These are phyloP conservation scores for Picea sitchensis DNA, from an alignment of 75 land plant genomes.

Conservation along the genomic window DNA sequence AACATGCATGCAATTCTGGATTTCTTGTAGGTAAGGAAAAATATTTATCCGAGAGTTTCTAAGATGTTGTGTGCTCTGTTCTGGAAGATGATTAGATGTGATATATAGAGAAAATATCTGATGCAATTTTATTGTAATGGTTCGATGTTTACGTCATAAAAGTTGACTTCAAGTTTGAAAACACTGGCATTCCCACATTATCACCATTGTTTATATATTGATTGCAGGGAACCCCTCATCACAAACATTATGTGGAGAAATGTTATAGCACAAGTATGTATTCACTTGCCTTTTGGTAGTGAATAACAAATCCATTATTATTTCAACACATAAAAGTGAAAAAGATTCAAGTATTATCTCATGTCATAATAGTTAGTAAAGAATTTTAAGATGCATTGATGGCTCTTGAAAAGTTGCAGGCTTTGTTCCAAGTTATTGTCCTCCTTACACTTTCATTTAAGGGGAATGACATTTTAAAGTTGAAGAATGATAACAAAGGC, in stretches of 20 bases:
- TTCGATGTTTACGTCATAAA: no score
- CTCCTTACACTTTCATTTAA: slow-evolving; percentile 73
- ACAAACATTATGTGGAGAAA: slow-evolving; percentile 99
- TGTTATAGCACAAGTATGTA: slow-evolving; percentile 68
- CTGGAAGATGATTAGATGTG: no score
- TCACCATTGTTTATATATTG: not conserved
- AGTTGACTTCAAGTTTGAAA: no score
- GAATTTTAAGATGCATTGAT: not conserved
- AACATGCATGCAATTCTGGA: no score
- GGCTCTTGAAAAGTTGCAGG: slow-evolving; percentile 32
- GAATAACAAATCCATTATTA: not conserved
- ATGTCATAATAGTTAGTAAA: no score
- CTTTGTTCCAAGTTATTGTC: slow-evolving; percentile 70
- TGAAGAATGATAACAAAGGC: slow-evolving; percentile 20
- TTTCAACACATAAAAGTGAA: not conserved
- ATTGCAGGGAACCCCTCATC: slow-evolving; percentile 72
- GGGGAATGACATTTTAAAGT: slow-evolving; percentile 50
- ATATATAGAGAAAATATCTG: no score
- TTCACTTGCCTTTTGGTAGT: not conserved
- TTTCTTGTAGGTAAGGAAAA: no score
- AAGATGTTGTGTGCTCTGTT: no score
- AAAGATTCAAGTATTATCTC: no score
- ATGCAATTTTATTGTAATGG: no score
- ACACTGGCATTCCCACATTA: no score
- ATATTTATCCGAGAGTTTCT: no score